These are phyloP conservation scores for Manihot esculenta DNA, from an alignment of 441 rosid species.

Conservation along the genomic window DNA sequence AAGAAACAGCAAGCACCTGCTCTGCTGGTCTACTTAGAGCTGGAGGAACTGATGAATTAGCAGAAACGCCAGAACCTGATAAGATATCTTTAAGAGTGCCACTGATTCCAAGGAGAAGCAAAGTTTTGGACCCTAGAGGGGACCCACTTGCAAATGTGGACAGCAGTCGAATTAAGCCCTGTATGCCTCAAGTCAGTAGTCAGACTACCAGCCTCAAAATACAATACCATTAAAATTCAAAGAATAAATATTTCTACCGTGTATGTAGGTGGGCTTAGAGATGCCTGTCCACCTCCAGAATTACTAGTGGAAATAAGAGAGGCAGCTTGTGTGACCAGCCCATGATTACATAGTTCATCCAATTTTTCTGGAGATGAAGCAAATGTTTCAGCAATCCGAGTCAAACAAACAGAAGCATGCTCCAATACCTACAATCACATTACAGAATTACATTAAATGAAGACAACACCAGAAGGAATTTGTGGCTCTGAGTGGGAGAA, in stretches of 20 bases:
- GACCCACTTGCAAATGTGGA: slow-evolving; percentile 98
- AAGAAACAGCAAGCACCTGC: slow-evolving; percentile 54
- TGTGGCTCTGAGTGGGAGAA: background rate
- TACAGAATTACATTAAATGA: slow-evolving; percentile 8
- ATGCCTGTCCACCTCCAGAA: slow-evolving; percentile 97
- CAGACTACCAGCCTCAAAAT: slow-evolving; percentile 23
- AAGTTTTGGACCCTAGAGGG: slow-evolving; percentile 87
- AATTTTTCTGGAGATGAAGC: slow-evolving; percentile 83
- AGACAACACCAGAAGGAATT: background rate
- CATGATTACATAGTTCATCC: slow-evolving; percentile 95
- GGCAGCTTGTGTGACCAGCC: slow-evolving; percentile 96
- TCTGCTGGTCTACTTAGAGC: slow-evolving; percentile 95
- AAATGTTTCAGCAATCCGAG: slow-evolving; percentile 98
- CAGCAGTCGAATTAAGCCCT: slow-evolving; percentile 96
- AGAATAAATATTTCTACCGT: slow-evolving; percentile 54
- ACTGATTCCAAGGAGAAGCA: slow-evolving; percentile 92
- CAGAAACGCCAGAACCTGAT: slow-evolving; percentile 84
- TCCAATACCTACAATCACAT: slow-evolving; percentile 78
- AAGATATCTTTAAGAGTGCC: slow-evolving; percentile 91
- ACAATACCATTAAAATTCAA: slow-evolving; percentile 6
- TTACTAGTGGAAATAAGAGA: slow-evolving; percentile 86
- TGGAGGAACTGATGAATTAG: slow-evolving; percentile 85
- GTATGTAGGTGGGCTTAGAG: slow-evolving; percentile 85
- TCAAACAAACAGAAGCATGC: slow-evolving; percentile 94
- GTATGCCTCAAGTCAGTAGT: slow-evolving; percentile 27